These are phyloP conservation scores for Sphagnurus paluster DNA, from an alignment of 1,284 basidiomycete species.

Conservation along the genomic window DNA sequence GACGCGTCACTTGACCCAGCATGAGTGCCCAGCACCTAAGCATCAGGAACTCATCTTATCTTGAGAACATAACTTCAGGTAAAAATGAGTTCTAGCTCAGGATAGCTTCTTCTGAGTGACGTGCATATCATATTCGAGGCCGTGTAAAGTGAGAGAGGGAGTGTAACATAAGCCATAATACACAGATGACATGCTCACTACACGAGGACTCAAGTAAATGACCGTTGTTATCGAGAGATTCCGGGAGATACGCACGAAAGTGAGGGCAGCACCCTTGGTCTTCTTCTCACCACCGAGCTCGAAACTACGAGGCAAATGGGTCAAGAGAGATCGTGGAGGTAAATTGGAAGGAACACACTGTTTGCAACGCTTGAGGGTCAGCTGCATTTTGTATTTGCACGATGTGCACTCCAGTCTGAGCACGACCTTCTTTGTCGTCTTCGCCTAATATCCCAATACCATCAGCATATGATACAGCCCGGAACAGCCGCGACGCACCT, in stretches of 20 bases:
- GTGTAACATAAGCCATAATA: conserved; percentile 27
- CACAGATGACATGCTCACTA: conserved; percentile 32
- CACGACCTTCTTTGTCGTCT: conserved; percentile 99
- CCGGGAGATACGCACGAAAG: conserved; percentile 69
- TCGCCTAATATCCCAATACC: conserved; percentile 55
- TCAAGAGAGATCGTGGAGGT: neutral
- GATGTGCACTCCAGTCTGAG: conserved; percentile 96
- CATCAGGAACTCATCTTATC: no score
- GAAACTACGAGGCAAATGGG: conserved; percentile 58
- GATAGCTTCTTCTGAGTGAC: conserved; percentile 5
- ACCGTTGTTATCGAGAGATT: neutral
- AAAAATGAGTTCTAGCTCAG: neutral
- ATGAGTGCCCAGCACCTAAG: no score
- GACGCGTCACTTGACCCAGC: no score
- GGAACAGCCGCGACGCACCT: conserved; percentile 50
- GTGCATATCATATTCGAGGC: conserved; percentile 32
- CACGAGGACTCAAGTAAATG: conserved; percentile 7
- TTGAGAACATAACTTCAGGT: no score
- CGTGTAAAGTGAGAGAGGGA: conserved; percentile 22
- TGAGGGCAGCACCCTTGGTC: conserved; percentile 94
- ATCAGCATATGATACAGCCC: neutral
- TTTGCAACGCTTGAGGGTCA: conserved; percentile 98
- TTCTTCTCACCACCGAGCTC: conserved; percentile 99
- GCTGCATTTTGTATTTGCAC: conserved; percentile 99
- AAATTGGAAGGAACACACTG: conserved; percentile 61